Base-by-base conservation (phyloP, 768 basidiomycete genomes). In the Collybiopsis luxurians region DNA sequence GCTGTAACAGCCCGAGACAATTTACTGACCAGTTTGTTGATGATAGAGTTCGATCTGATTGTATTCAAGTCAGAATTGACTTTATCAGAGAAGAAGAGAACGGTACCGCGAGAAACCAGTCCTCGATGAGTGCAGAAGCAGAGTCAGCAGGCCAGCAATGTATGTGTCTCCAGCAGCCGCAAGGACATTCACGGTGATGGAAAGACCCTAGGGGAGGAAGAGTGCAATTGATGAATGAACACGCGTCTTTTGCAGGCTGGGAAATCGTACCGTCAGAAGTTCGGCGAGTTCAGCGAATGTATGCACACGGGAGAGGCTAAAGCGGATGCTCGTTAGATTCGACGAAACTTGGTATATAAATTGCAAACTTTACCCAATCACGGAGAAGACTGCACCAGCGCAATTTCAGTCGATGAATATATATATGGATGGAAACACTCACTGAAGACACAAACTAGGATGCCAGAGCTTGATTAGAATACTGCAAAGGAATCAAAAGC, bases 121-220 rank as follows among this genome's bases (percentile, higher is more conserved):
- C 42, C 79, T 71, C 2, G 76, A 79, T 9, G 62, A 64, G 34
- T 74, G 72, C 44, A 82, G 71, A 51, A 82, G 67, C 12, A 58
- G 60, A 56, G 73, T 76, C n/a, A 82, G 69, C 24, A 70, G 60
- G 19, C 54, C 59, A 0, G 81, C 77, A 38, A 82, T 81, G 34
- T 80, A 60, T 23, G 78, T 61, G 45, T 83, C 81, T 6, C 75
- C 79, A 4, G 68, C 74, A 1, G 80, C 76, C 4, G 78, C 72
- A 2, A 76, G 64, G 0, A 69, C 73, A 60, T 82, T 83, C 55
- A 82, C 71, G 19, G 71, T 53, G 54, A 75, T 74, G 1, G 78
- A 77, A 15, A 81, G 67, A 17, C 49, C 60, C 75, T 78, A 46
- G 10, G 3, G 10, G 17, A 23, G 12, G 3, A 31, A 26, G 40